Conservation (phyloP, 179 eudicot species). For the Vitellaria paradoxa region DNA sequence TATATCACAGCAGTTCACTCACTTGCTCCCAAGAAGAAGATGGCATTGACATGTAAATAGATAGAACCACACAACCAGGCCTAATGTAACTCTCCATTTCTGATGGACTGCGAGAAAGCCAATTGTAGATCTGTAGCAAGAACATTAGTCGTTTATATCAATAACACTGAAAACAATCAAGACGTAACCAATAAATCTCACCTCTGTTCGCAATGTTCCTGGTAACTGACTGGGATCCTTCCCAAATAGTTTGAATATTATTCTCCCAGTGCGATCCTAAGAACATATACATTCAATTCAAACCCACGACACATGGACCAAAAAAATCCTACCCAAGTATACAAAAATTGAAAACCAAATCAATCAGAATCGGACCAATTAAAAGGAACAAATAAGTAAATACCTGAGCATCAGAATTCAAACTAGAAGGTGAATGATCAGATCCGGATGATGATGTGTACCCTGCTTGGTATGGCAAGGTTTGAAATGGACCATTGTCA, state of each 20-base stretch:
- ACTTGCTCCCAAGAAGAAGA: conserved; percentile 68
- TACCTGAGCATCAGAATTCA: conserved; percentile 78
- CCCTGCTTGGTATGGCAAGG: conserved; percentile 51
- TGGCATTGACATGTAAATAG: conserved; percentile 72
- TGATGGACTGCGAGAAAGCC: conserved; percentile 78
- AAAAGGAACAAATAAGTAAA: not conserved
- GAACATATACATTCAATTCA: not conserved
- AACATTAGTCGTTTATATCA: conserved; percentile 3
- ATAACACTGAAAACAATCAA: conserved; percentile 8
- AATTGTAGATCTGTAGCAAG: conserved; percentile 47
- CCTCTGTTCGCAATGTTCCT: conserved; percentile 70
- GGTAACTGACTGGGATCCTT: conserved; percentile 88
- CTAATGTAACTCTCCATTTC: conserved; percentile 90
- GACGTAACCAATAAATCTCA: conserved; percentile 17
- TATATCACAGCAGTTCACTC: conserved; percentile 24
- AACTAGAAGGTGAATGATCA: conserved; percentile 79
- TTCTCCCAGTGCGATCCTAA: conserved; percentile 77
- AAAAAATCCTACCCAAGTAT: not conserved
- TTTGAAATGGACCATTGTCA: conserved; percentile 34
- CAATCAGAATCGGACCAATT: not conserved
- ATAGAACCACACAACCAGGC: conserved; percentile 81
- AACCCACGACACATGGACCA: not conserved
- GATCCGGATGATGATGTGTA: conserved; percentile 76
- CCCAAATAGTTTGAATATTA: conserved; percentile 72
- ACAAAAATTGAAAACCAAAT: conserved; percentile 6